Conservation (phyloP, 2,329 filamentous ascomycete species). For the Fusarium robinianum region DNA sequence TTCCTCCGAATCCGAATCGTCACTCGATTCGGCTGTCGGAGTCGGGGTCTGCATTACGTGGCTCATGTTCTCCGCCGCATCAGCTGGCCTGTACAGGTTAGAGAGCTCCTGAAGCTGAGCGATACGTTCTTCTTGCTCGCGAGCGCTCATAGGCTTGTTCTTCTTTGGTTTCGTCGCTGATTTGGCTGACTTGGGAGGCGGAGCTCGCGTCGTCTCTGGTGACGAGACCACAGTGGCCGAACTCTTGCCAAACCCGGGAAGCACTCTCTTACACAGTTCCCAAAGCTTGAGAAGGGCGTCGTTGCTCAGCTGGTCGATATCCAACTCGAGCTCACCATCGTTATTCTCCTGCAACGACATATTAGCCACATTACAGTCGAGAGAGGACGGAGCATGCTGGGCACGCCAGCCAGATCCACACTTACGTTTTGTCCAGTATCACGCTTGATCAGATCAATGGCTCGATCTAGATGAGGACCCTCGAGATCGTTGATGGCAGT, state of each 20-base stretch:
- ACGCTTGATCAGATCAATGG: slow-evolving; percentile 87
- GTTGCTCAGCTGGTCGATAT: slow-evolving; percentile 61
- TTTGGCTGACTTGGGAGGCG: slow-evolving; percentile 39
- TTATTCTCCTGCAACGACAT: slow-evolving; percentile 55
- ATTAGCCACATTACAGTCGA: slow-evolving; percentile 9
- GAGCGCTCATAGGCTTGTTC: slow-evolving; percentile 76
- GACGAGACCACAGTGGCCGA: slow-evolving; percentile 34
- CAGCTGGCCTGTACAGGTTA: slow-evolving; percentile 45
- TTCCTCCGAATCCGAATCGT: slow-evolving; percentile 54
- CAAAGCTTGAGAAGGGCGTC: slow-evolving; percentile 59
- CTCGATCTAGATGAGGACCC: slow-evolving; percentile 74
- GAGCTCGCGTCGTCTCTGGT: slow-evolving; percentile 38
- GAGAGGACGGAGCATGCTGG: background rate
- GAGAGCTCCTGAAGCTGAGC: slow-evolving; percentile 61
- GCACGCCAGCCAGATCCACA: too few species aligned
- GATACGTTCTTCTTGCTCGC: slow-evolving; percentile 70
- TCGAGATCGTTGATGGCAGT: slow-evolving; percentile 82
- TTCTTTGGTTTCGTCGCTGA: slow-evolving; percentile 62
- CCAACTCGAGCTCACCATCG: slow-evolving; percentile 62
- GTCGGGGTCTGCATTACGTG: slow-evolving; percentile 35
- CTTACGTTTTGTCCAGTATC: slow-evolving; percentile 78
- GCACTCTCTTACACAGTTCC: slow-evolving; percentile 50
- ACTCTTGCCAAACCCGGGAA: slow-evolving; percentile 48
- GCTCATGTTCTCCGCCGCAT: slow-evolving; percentile 39
- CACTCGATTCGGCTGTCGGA: slow-evolving; percentile 44